Conservation (phyloP, 257 asterid genomes). For the Cinchona pubescens region DNA sequence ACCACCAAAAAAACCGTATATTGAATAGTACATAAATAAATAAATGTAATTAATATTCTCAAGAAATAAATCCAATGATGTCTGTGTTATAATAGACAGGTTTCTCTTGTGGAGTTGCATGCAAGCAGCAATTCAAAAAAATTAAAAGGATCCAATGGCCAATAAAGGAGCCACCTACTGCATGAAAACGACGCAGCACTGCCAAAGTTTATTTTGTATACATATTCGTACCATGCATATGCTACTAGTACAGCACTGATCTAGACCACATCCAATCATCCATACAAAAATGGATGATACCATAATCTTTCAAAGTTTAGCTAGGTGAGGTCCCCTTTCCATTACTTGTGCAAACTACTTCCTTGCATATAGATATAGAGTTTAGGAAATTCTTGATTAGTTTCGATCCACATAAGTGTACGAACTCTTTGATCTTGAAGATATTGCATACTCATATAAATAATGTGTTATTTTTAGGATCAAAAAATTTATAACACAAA, state of each 20-base stretch:
- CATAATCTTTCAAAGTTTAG: not conserved
- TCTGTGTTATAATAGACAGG: conserved; percentile 16
- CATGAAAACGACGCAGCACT: conserved; percentile 33
- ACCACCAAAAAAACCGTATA: no score
- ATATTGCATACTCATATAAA: no score
- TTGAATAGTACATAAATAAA: no score
- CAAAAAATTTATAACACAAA: no score
- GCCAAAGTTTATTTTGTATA: conserved; percentile 21
- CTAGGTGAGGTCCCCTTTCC: not conserved
- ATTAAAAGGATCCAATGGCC: conserved; percentile 28
- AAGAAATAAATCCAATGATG: not conserved
- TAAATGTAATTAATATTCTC: no score
- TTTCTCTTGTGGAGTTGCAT: conserved; percentile 11
- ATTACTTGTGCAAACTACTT: not conserved
- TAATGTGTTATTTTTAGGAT: no score
- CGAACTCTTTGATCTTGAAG: no score
- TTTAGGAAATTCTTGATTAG: no score
- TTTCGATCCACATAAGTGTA: no score
- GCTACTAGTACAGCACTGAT: not conserved
- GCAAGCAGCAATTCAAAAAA: conserved; percentile 19
- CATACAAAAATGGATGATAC: not conserved
- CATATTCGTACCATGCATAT: conserved; percentile 6
- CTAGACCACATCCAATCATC: not conserved
- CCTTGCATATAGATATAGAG: no score
- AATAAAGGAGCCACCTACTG: conserved; percentile 14